Conservation (phyloP, 2,329 filamentous ascomycete genomes). For the Apiospora rasikravindrae region DNA sequence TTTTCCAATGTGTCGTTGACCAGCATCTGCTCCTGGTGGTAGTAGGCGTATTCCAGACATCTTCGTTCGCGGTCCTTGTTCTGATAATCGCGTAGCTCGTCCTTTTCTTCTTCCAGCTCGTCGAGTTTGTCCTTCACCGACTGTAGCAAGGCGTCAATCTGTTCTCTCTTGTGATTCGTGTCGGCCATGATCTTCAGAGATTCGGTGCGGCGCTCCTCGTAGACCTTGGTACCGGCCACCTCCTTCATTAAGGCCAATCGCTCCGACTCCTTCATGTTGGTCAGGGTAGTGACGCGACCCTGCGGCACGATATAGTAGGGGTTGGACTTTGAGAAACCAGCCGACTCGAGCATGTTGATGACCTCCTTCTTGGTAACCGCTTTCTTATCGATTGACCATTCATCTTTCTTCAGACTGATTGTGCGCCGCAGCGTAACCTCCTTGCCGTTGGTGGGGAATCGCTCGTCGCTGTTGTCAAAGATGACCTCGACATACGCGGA, state of each 20-base stretch:
- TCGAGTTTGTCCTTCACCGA: constrained; percentile 89
- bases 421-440: constrained; percentile 91
- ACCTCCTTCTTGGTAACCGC: constrained; percentile 94
- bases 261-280: constrained; percentile 98
- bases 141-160: constrained; percentile 90
- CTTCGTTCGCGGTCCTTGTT: constrained; percentile 92
- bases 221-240: constrained; percentile 97
- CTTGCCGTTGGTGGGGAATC: constrained; percentile 90
- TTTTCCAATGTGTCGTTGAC: constrained; percentile 79
- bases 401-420: constrained; percentile 97
- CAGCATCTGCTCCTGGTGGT: constrained; percentile 84
- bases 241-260: constrained; percentile 91
- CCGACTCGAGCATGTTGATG: constrained; percentile 92
- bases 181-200: constrained; percentile 97
- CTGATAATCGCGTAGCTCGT: constrained; percentile 91
- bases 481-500: constrained; percentile 99
- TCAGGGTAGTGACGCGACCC: constrained; percentile 91
- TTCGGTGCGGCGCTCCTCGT: constrained; percentile 89
- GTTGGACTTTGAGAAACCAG: constrained; percentile 95
- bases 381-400: constrained; percentile 97
- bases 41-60: constrained; percentile 93
- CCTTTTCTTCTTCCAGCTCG: constrained; percentile 96
- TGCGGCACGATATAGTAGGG: constrained; percentile 99
- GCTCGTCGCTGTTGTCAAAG: constrained; percentile 96
- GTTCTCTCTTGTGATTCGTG: constrained; percentile 90